A percentile compares a stretch with the other conserved stretches of the same genome.
phyloP scores from a whole-genome alignment of 805 yeast genomes.

The fission yeast (Schizosaccharomyces pombe) region DNA sequence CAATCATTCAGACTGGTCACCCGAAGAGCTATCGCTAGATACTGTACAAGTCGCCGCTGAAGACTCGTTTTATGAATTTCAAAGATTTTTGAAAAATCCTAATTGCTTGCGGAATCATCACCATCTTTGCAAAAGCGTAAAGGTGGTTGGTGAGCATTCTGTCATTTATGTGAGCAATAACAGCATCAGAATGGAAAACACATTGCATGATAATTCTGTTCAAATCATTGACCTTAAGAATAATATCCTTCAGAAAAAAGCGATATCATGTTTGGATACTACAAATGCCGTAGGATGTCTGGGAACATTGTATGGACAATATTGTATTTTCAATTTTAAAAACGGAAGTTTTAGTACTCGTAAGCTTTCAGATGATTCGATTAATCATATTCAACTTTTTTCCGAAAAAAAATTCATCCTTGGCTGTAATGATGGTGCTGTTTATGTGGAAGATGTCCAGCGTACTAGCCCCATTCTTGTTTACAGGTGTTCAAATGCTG shows the following conservation, averaged over 20 bases:
- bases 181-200: not conserved
- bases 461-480: not conserved
- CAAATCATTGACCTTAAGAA: not conserved
- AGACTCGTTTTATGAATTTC: not conserved
- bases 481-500: slow-evolving; percentile 14
- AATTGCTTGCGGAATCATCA: not conserved
- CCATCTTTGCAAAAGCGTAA: not conserved
- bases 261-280: not conserved
- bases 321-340: not conserved
- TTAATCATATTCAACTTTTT: not conserved
- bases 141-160: not conserved
- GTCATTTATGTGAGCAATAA: not conserved
- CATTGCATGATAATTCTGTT: not conserved
- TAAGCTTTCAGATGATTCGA: not conserved
- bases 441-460: not conserved
- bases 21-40: not conserved
- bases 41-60: not conserved
- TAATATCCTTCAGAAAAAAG: not conserved
- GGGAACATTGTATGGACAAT: not conserved
- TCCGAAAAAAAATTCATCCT: not conserved
- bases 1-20: not conserved
- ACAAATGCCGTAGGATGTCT: not conserved
- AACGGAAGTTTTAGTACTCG: not conserved
- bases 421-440: not conserved
- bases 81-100: not conserved